Conservation (phyloP, 83 land plant species). For the Thuja plicata region DNA sequence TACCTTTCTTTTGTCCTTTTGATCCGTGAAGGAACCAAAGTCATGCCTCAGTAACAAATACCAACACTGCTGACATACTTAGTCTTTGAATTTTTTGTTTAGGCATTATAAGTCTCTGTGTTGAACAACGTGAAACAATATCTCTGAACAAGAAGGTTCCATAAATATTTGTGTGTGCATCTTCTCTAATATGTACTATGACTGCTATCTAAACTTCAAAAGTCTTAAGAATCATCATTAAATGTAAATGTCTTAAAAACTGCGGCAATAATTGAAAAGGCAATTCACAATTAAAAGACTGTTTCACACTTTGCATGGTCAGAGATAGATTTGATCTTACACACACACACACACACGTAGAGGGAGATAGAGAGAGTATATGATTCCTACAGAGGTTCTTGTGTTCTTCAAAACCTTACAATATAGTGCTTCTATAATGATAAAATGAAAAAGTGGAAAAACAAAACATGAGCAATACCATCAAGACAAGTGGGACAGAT, state of each 20-base stretch:
- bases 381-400: not conserved
- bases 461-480: constrained; percentile 35
- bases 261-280: not conserved
- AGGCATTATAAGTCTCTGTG: too few relatives aligned
- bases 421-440: not conserved
- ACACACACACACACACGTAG: too few relatives aligned
- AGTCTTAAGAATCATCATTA: not conserved
- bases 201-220: constrained; percentile 1
- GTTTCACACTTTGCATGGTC: not conserved
- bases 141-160: not conserved
- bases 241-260: not conserved
- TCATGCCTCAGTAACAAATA: too few relatives aligned
- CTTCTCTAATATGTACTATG: not conserved
- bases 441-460: constrained; percentile 1
- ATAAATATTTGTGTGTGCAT: not conserved
- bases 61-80: too few relatives aligned
- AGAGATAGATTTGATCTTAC: too few relatives aligned
- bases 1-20: too few relatives aligned
- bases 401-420: not conserved
- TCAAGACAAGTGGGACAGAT: constrained; percentile 92
- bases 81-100: too few relatives aligned
- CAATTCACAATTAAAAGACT: not conserved
- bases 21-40: too few relatives aligned
- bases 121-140: too few relatives aligned
- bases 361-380: too few relatives aligned